phyloP scores from a whole-genome alignment of 768 basidiomycete species.

The Lactifluus rugatus region DNA sequence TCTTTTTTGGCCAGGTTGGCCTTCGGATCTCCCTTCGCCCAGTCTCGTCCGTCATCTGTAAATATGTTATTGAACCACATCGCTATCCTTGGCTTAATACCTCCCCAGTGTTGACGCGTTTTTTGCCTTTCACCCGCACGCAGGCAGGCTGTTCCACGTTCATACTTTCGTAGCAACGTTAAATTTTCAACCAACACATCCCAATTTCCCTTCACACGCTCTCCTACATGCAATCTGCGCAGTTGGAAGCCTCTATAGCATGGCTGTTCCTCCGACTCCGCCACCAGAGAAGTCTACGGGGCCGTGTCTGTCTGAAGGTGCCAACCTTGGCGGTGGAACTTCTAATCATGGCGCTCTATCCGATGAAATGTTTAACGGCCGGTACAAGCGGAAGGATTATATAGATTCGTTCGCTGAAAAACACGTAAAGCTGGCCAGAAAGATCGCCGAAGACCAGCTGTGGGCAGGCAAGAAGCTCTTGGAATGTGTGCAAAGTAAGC shows the following conservation, averaged over 20 bases:
- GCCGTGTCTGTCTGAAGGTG: constrained; percentile 24
- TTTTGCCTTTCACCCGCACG: constrained; percentile 69
- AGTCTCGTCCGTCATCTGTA: constrained; percentile 58
- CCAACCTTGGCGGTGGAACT: not conserved
- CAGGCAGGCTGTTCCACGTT: constrained; percentile 58
- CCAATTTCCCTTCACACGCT: constrained; percentile 60
- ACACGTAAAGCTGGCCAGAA: constrained; percentile 17
- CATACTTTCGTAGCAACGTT: constrained; percentile 57
- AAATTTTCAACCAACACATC: constrained; percentile 53
- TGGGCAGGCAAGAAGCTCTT: constrained; percentile 10
- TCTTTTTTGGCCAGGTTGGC: constrained; percentile 35
- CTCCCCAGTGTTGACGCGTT: constrained; percentile 61
- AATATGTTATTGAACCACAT: constrained; percentile 19
- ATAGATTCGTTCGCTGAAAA: constrained; percentile 21
- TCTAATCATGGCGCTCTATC: not conserved
- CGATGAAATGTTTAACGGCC: constrained; percentile 22
- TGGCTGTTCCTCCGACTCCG: constrained; percentile 50
- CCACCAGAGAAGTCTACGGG: constrained; percentile 34
- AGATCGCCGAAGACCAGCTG: constrained; percentile 12
- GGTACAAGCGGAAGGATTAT: constrained; percentile 12
- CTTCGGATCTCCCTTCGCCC: constrained; percentile 49
- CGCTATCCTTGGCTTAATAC: not conserved
- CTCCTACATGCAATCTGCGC: constrained; percentile 86
- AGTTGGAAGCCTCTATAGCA: constrained; percentile 64
- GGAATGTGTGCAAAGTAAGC: constrained; percentile 17